Conservation (phyloP, 2,329 filamentous ascomycete genomes). For the Chlorencoelia australis region DNA sequence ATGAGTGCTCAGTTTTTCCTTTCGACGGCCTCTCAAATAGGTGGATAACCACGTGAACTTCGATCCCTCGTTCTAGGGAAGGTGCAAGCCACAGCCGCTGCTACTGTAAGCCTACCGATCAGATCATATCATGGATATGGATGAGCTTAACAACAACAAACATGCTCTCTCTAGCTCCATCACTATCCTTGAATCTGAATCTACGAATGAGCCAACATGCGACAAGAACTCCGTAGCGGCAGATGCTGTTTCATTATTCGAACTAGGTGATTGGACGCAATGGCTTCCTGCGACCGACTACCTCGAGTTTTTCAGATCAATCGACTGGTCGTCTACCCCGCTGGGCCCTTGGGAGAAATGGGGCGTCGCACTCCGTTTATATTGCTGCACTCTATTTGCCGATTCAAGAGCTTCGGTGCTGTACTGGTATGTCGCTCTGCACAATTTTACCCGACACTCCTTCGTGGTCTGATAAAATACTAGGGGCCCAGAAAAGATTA, state of each 20-base stretch:
- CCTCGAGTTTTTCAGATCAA: slow-evolving; percentile 15
- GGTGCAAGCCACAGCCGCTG: too few relatives aligned
- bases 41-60: too few relatives aligned
- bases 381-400: slow-evolving; percentile 16
- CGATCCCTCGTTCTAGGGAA: too few relatives aligned
- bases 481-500: slow-evolving; percentile 18
- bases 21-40: too few relatives aligned
- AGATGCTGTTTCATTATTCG: background rate
- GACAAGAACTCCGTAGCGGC: too few relatives aligned
- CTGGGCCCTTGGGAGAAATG: slow-evolving; percentile 17
- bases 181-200: too few relatives aligned
- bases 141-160: too few relatives aligned
- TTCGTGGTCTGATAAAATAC: background rate
- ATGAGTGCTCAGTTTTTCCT: too few relatives aligned
- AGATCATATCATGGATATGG: too few relatives aligned
- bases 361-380: slow-evolving; percentile 14
- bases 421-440: slow-evolving; percentile 15
- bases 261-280: slow-evolving; percentile 13
- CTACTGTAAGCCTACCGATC: too few relatives aligned
- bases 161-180: too few relatives aligned
- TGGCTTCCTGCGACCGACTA: slow-evolving; percentile 16
- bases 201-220: too few relatives aligned
- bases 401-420: slow-evolving; percentile 17
- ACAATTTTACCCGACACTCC: slow-evolving; percentile 1
- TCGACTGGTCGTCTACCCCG: slow-evolving; percentile 15